Evolutionary conservation across 2,329 filamentous ascomycete species (phyloP), one percentile per base, ranked within the genome.

Genomic region (Sporothrix mexicana): DNA sequence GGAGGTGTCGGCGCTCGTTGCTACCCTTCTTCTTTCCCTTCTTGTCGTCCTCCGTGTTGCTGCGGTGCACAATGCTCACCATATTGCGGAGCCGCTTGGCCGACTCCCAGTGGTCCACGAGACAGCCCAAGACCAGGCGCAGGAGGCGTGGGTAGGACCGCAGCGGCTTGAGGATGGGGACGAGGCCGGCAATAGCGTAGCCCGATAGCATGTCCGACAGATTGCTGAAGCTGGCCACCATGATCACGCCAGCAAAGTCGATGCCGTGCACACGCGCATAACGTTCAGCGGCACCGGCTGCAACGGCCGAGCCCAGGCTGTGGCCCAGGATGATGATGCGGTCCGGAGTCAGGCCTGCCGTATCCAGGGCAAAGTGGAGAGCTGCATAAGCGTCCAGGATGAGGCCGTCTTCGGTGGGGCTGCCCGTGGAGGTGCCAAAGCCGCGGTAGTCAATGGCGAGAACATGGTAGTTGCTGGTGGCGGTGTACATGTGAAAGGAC

Each of bases 381-480:
- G 93, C 83, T 0, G 93, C 86, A 3, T 92, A 85, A 17, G 91
- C 93, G 79, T 98, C 95, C 4, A 88, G 88, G 72, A 97, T 93
- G 8, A 98, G 83, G 0, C 95, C 95, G 49, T 87, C 83, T 82
- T 98, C 95, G 0, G 90, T 91, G 0, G 95, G 95, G 3, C 82
- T 83, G n/a, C 95, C 94, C 0, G 91, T 93, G 9, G 93, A 96
- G 53, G 88, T 86, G 0, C 94, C 95, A 77, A 93, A 98, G 7
- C 95, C 95, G 20, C 95, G 92, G 81, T 98, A 98, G 84, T 97
- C 94, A 77, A 97, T 90, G 53, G 93, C 89, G n/a, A 98, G 85
- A 61, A 97, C 88, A 79, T 98, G 95, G 71, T 94, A 90, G 0
- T 87, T 88, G 1, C 92, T 92, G 2, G 91, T 89, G 70, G 92